These are phyloP conservation scores for Penicillium sclerotigenum DNA, from an alignment of 2,329 filamentous ascomycete species.

Conservation along the genomic window DNA sequence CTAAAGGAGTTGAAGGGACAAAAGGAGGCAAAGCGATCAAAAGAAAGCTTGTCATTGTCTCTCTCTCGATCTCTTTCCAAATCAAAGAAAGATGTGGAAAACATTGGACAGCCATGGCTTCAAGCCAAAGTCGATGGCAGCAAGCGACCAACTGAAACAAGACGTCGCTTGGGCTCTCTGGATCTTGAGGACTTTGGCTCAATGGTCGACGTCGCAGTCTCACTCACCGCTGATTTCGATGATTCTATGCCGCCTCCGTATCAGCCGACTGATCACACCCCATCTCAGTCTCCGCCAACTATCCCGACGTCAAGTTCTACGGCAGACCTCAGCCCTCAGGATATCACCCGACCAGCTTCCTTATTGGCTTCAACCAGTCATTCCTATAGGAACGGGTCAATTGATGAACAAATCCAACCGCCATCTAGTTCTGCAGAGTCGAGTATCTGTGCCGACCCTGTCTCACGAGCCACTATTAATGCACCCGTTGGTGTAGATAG, in stretches of 20 bases:
- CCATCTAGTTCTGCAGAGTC: slow-evolving; percentile 10
- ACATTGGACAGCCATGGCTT: slow-evolving; percentile 39
- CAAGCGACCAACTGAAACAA: slow-evolving; percentile 10
- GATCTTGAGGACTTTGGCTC: slow-evolving; percentile 35
- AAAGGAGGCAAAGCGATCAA: slow-evolving; percentile 6
- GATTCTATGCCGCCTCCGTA: slow-evolving; percentile 24
- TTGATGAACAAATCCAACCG: slow-evolving; percentile 8
- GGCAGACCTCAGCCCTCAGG: not conserved
- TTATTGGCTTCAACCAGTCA: slow-evolving; percentile 8
- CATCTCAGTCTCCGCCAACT: slow-evolving; percentile 7
- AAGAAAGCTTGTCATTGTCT: slow-evolving; percentile 10
- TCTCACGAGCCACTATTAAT: not conserved
- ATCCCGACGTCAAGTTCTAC: slow-evolving; percentile 3
- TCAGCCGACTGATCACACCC: slow-evolving; percentile 2
- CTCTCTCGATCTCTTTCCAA: slow-evolving; percentile 25
- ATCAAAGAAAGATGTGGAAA: slow-evolving; percentile 36
- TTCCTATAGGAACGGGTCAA: slow-evolving; percentile 6
- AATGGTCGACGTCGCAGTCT: slow-evolving; percentile 33
- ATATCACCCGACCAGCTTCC: not conserved
- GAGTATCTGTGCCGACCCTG: not conserved
- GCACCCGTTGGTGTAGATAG: not conserved
- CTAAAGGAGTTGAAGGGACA: slow-evolving; percentile 12
- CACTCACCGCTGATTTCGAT: slow-evolving; percentile 24
- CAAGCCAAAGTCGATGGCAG: slow-evolving; percentile 25
- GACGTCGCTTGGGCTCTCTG: slow-evolving; percentile 27